Conservation (phyloP, 1,284 basidiomycete species). For the Leucoagaricus sp. region DNA sequence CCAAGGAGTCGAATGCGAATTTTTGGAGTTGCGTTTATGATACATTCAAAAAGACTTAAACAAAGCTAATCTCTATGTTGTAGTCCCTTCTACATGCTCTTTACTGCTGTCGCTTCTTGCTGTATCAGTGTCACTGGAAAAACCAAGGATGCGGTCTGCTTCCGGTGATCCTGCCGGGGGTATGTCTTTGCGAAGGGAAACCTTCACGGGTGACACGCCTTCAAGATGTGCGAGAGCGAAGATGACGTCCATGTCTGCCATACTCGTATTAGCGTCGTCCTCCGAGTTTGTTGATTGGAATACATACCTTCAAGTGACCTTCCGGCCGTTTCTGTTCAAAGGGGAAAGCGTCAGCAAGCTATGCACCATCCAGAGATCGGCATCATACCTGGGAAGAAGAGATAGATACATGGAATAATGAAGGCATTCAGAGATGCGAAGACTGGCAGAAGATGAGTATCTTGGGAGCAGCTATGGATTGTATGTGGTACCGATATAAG, state of each 20-base stretch:
- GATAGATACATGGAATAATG: slow-evolving; percentile 60
- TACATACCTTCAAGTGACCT: slow-evolving; percentile 58
- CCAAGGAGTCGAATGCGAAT: background rate
- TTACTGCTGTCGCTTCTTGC: slow-evolving; percentile 13
- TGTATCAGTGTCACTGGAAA: slow-evolving; percentile 24
- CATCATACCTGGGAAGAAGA: slow-evolving; percentile 56
- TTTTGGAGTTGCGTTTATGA: background rate
- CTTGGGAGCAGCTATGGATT: background rate
- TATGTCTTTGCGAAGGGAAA: slow-evolving; percentile 57
- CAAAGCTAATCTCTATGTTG: slow-evolving; percentile 1
- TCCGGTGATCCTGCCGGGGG: slow-evolving; percentile 55
- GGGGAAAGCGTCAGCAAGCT: background rate
- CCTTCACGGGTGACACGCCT: slow-evolving; percentile 54
- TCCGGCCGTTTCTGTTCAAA: slow-evolving; percentile 54
- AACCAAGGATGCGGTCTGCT: slow-evolving; percentile 52
- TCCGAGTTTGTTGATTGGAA: background rate
- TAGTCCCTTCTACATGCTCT: background rate
- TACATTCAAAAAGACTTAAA: background rate
- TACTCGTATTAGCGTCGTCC: background rate
- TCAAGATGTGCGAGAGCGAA: slow-evolving; percentile 61
- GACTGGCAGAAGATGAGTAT: slow-evolving; percentile 33
- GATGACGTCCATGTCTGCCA: slow-evolving; percentile 63
- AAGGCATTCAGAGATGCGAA: slow-evolving; percentile 63
- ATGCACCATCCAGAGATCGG: background rate
- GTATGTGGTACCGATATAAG: slow-evolving; percentile 51